Evolutionary conservation across 176 grass and related monocot genomes (phyloP), one percentile per base, ranked within the genome.

Genomic region (Chrysopogon serrulatus): DNA sequence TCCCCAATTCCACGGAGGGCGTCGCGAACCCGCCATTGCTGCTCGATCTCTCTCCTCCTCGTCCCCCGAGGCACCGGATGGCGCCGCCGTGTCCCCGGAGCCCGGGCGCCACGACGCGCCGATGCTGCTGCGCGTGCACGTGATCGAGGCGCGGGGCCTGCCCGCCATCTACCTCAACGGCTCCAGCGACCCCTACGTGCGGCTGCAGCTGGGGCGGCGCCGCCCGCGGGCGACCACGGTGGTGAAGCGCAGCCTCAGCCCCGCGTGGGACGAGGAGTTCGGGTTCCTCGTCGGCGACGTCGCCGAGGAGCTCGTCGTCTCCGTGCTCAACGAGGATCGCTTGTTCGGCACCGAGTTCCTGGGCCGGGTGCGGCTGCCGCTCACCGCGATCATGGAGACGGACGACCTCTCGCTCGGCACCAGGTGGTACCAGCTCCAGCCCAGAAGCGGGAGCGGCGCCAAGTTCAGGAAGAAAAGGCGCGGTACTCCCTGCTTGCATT

Each of bases 91-190:
- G 57, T 13, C 77, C 12, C 42, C 63, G 72, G 88, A 78, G 78
- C 78, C 73, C 16, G 64, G 14, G 4, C 54, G 59, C 42, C 71
- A 74, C 65, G 69, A 75, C 78, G 88, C 83, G 44, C 78, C 83
- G 62, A 93, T 98, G 96, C 85, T 84, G 96, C 87, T 98, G 71
- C 88, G 86, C 49, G 92, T 98, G 75, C 89, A 95, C 82, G 90
- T 98, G 49, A 72, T 98, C 54, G 96, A 98, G 87, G 96, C 96
- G 37, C 86, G 87, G 69, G 83, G 88, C 23, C 91, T 98, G 27
- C 51, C 84, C 5, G 87, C 85, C 28, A 80, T 90, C 64, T 82
- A 93, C 70, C 80, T 87, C 76, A 90, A 76, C 85, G 96, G 96
- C 31, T 70, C 79, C 63, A 92, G 89, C 65, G 89, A 95, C 63